Base-by-base conservation (phyloP, 495 filamentous ascomycete genomes). In the Neurospora sp. region DNA sequence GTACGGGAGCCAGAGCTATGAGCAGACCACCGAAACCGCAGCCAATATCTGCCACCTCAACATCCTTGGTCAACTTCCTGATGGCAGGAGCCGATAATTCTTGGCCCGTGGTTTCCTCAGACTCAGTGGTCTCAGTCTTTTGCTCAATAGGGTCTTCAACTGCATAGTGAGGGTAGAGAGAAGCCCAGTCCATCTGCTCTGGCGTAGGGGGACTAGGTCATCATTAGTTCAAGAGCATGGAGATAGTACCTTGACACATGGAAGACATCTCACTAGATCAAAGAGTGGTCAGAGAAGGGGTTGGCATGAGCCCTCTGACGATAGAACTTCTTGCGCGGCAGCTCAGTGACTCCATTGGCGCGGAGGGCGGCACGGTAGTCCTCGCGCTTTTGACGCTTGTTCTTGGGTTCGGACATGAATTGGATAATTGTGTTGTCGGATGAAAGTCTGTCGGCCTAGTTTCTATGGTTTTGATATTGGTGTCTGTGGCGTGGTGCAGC, bases 11-110 rank as follows among this genome's bases (percentile, higher is more conserved):
- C 27, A 99, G 87, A 7, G 93, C 94, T 72, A 98, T 90, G 14
- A 97, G 87, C 72, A 99, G 83, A 11, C 96, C 96, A 38, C 96
- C 96, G 80, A 94, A 99, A 23, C 96, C 96, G 79, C 96, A 99
- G 16, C 96, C 96, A 75, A 99, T 97, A 85, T 99, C 96, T 71
- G 93, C 94, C n/a, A 99, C 88, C 77, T 97, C 93, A 20, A 99
- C 90, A 71, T 91, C 85, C 76, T 91, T 89, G 27, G 84, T 83
- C 38, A 94, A 78, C 23, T 84, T 82, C 74, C 79, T 83, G 5
- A 81, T 70, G 70, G 72, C 44, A n/a, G 54, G 41, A 39, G 46
- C 69, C 66, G 62, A 69, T 37, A 70, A 35, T 27, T 69, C 71
- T 75, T 48, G 77, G 31, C 71, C 74, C 69, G 73, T 62, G 11